Evolutionary conservation across 192 early-diverging fungal species (phyloP), one percentile per base, ranked within the genome.

Genomic region (Backusella psychrophila): DNA sequence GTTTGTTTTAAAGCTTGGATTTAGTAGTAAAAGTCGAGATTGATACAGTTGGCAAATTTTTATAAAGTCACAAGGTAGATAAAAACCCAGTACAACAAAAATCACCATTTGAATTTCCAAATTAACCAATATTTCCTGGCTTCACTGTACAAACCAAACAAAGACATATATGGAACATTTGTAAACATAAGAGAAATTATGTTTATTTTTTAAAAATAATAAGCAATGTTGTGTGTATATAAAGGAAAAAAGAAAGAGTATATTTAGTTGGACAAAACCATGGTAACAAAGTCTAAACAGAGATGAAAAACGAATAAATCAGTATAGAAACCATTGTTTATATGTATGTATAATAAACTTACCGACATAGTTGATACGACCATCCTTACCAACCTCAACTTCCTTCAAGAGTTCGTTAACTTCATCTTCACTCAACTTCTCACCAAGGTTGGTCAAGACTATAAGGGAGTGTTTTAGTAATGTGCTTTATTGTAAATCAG

Each of bases 291-390:
- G 38, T 81, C 80, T 81, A 71, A 6, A 69, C n/a, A 74, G 42
- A 74, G 7, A 66, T 38, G n/a, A 72, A 41, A 36, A 2, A 29
- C 29, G 21, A 63, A 63, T 29, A 63, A 26, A 11, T 59, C 17
- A 53, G 35, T 4, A 33, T 52, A n/a, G 41, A n/a, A 19, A 70
- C 21, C 34, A 35, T 31, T 35, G 7, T 65, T n/a, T 9, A 66
- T 65, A 36, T 26, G 19, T 6, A 36, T 35, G 4, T 73, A 49
- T 1, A 34, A 0, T 12, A n/a, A 34, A 75, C 82, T 82, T 79
- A 88, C 88, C 92, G 75, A 93, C 93, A 83, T 95, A 95, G 82
- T 93, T 90, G 70, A 95, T 92, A 75, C 90, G 90, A 36, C 93
- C 93, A 69, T 91, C 87, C 78, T 94, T 93, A 80, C 93, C 90